Evolutionary conservation across 2,329 filamentous ascomycete species (phyloP).

Genomic region (Hypoxylon sp.): DNA sequence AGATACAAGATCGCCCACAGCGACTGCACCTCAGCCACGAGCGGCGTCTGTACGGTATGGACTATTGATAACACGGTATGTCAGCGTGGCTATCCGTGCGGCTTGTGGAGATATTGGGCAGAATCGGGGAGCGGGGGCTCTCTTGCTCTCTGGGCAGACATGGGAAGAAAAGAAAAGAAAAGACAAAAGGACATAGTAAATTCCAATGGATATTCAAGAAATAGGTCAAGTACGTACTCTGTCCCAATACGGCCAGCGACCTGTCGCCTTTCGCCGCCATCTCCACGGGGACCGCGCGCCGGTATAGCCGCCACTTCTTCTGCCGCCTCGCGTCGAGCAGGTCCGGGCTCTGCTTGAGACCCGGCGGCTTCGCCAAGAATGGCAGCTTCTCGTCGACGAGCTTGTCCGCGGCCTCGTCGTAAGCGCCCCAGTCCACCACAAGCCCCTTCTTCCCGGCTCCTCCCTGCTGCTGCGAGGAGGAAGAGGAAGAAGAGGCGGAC

Average conservation of each 20-base stretch:
- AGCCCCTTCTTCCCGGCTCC: background rate
- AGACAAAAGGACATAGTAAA: too few species aligned
- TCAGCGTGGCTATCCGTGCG: background rate
- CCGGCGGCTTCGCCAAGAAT: conserved; percentile 39
- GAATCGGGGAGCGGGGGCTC: too few species aligned
- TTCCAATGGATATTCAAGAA: too few species aligned
- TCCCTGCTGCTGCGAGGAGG: background rate
- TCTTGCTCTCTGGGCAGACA: too few species aligned
- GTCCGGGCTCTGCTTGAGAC: conserved; percentile 30
- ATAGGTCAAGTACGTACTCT: conserved; percentile 20
- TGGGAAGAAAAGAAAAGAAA: too few species aligned
- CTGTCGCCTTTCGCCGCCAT: conserved; percentile 46
- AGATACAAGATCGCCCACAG: conserved; percentile 51
- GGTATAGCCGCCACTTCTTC: conserved; percentile 44
- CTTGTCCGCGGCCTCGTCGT: conserved; percentile 42
- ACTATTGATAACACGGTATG: conserved; percentile 14
- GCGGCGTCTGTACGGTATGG: conserved; percentile 49
- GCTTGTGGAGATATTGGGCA: background rate
- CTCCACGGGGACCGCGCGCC: conserved; percentile 37
- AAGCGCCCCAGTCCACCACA: conserved; percentile 39
- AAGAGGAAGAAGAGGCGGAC: background rate
- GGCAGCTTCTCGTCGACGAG: conserved; percentile 45
- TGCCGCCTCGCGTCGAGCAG: conserved; percentile 34
- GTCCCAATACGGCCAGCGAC: conserved; percentile 47
- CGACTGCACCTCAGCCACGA: conserved; percentile 49